Conservation (phyloP, 2,329 filamentous ascomycete genomes). For the Penicillium sp. region DNA sequence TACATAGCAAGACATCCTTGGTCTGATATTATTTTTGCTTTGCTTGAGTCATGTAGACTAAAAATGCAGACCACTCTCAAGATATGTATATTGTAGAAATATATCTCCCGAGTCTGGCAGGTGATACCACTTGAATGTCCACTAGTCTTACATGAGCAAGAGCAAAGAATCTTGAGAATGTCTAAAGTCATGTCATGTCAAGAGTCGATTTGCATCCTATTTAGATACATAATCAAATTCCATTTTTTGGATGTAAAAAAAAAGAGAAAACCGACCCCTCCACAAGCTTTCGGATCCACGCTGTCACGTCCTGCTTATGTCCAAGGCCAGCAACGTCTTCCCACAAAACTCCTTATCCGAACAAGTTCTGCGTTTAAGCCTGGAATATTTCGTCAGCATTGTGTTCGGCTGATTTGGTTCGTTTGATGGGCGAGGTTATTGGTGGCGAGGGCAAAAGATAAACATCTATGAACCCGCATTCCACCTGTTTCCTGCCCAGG, state of each 20-base stretch:
- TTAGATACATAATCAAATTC: constrained; percentile 42
- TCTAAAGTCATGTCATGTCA: constrained; percentile 38
- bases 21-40: neutral
- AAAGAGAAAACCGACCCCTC: constrained; percentile 33
- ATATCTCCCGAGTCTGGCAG: neutral
- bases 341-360: constrained; percentile 38
- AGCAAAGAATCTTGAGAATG: constrained; percentile 8
- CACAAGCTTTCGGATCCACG: constrained; percentile 33
- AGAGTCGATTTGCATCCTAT: constrained; percentile 40
- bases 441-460: neutral
- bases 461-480: neutral
- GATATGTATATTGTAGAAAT: neutral
- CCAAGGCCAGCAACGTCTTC: constrained; percentile 33
- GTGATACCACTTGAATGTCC: neutral
- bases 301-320: constrained; percentile 27
- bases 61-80: neutral
- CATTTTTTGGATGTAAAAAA: constrained; percentile 34
- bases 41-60: neutral
- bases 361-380: constrained; percentile 34
- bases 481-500: neutral
- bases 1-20: neutral
- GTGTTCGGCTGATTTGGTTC: neutral
- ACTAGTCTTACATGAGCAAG: neutral
- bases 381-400: constrained; percentile 14
- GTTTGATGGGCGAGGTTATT: neutral